Evolutionary conservation across 352 stramenopile genomes (phyloP).

Genomic region (Phytophthora brassicae): DNA sequence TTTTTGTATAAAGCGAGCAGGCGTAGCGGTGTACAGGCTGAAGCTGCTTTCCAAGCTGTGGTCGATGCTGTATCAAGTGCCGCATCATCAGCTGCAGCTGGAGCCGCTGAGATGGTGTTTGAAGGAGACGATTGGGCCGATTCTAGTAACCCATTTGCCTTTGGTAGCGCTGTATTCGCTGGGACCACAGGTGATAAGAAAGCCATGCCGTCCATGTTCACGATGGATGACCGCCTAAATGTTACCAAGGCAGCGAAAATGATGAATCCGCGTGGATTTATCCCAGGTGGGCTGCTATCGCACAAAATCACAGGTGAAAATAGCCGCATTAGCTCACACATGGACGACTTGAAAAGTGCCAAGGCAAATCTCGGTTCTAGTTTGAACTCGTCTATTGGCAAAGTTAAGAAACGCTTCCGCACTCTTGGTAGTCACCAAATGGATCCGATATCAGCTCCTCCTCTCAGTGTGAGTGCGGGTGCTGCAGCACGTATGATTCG

Average conservation of each 20-base stretch:
- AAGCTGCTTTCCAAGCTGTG: constrained; percentile 72
- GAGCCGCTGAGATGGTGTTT: constrained; percentile 38
- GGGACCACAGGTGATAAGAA: constrained; percentile 39
- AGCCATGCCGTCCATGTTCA: constrained; percentile 51
- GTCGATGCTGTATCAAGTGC: constrained; percentile 62
- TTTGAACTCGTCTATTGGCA: constrained; percentile 68
- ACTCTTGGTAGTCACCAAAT: constrained; percentile 61
- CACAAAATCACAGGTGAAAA: constrained; percentile 33
- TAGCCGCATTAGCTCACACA: constrained; percentile 33
- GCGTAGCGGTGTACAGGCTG: constrained; percentile 63
- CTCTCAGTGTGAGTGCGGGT: constrained; percentile 27
- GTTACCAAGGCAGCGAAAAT: constrained; percentile 55
- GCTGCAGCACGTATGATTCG: constrained; percentile 73
- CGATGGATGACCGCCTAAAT: constrained; percentile 61
- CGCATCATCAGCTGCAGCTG: constrained; percentile 39
- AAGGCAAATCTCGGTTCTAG: constrained; percentile 75
- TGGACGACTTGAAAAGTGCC: constrained; percentile 76
- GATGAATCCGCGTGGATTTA: constrained; percentile 48
- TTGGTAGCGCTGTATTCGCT: constrained; percentile 33
- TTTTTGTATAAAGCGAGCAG: constrained; percentile 75
- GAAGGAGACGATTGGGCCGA: constrained; percentile 65
- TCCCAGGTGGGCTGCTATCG: constrained; percentile 39
- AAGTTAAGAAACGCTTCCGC: constrained; percentile 72
- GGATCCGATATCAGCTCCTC: constrained; percentile 32
- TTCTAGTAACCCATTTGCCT: constrained; percentile 31